phyloP scores from a whole-genome alignment of 192 early-diverging fungal species.

The Martensiomyces pterosporus region DNA sequence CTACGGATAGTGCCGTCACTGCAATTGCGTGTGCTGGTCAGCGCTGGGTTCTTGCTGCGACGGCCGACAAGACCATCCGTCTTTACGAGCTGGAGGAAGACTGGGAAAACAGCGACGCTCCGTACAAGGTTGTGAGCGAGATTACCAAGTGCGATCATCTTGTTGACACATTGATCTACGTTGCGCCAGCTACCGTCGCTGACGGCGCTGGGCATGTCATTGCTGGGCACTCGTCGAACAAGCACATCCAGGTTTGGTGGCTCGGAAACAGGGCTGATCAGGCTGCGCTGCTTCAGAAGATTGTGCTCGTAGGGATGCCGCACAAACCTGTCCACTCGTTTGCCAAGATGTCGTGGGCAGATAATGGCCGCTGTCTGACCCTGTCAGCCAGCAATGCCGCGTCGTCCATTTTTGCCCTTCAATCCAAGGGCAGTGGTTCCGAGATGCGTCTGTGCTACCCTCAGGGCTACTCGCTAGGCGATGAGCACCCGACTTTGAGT shows the following conservation, averaged over 20 bases:
- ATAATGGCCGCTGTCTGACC: conserved; percentile 28
- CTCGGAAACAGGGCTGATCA: conserved; percentile 22
- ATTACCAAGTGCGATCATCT: conserved; percentile 22
- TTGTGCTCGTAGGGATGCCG: conserved; percentile 18
- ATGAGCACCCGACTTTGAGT: conserved; percentile 31
- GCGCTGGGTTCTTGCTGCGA: conserved; percentile 34
- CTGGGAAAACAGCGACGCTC: conserved; percentile 25
- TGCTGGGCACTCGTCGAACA: conserved; percentile 33
- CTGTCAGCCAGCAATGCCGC: conserved; percentile 26
- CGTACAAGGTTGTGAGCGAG: conserved; percentile 32
- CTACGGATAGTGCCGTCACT: conserved; percentile 40
- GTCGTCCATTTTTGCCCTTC: conserved; percentile 28
- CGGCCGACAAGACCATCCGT: conserved; percentile 20
- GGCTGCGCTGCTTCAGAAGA: conserved; percentile 20
- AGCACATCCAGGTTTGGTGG: conserved; percentile 35
- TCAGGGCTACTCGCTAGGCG: conserved; percentile 24
- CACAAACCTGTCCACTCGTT: conserved; percentile 19
- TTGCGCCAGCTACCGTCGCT: conserved; percentile 18
- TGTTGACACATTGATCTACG: conserved; percentile 32
- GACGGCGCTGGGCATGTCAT: conserved; percentile 38
- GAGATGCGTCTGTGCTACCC: conserved; percentile 25
- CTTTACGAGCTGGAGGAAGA: conserved; percentile 33
- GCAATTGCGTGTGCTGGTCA: conserved; percentile 34
- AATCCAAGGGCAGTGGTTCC: conserved; percentile 14
- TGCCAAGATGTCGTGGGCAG: conserved; percentile 32